phyloP scores from a whole-genome alignment of 140 eudicot genomes.

The Erigeron philadelphicus region DNA sequence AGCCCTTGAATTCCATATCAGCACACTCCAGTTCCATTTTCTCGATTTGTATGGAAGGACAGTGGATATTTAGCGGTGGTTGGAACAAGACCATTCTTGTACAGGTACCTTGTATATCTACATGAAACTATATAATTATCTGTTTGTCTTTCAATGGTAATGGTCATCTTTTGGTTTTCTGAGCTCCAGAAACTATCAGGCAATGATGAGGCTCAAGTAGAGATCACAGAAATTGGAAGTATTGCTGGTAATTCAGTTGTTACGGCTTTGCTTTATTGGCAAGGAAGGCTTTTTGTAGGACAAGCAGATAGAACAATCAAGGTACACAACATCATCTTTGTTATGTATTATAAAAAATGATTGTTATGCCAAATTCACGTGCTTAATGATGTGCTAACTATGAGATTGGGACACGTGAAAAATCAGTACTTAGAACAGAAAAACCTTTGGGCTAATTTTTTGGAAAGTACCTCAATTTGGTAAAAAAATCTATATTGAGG shows the following conservation, averaged over 20 bases:
- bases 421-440: too few species aligned
- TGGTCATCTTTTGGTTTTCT: not conserved
- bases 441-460: too few species aligned
- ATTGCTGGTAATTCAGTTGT: conserved; percentile 60
- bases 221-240: conserved; percentile 48
- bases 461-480: too few species aligned
- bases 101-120: conserved; percentile 1
- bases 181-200: conserved; percentile 48
- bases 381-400: not conserved
- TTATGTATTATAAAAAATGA: not conserved
- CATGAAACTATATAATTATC: not conserved
- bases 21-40: conserved; percentile 57
- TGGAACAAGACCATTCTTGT: conserved; percentile 41
- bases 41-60: conserved; percentile 52
- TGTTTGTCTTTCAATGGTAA: not conserved
- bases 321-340: conserved; percentile 34
- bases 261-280: conserved; percentile 53
- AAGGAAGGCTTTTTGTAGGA: conserved; percentile 74
- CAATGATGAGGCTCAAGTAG: conserved; percentile 37
- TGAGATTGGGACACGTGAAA: too few species aligned
- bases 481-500: too few species aligned
- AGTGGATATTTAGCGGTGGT: conserved; percentile 80
- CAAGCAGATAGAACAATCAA: conserved; percentile 63
- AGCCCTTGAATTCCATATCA: conserved; percentile 39
- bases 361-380: not conserved